Conservation (phyloP, 768 basidiomycete genomes). For the Boletus reticuloceps region DNA sequence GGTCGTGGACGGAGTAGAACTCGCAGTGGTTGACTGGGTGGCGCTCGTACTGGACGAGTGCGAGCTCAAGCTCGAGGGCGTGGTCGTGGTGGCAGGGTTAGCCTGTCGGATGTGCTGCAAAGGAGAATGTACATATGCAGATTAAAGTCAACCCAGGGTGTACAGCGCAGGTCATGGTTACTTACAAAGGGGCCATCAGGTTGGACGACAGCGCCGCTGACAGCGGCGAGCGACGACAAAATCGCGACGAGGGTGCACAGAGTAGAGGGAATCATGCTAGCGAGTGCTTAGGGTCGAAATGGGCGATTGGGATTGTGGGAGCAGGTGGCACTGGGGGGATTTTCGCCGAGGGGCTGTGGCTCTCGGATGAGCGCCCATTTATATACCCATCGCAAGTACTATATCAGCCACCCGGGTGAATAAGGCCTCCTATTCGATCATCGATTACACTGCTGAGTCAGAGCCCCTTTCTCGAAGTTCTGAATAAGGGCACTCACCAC, state of each 20-base stretch:
- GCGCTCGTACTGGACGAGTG: too few species aligned
- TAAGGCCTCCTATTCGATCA: not conserved
- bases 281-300: too few species aligned
- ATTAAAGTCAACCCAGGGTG: not conserved
- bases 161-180: not conserved
- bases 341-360: not conserved
- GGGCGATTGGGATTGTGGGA: not conserved
- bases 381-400: slow-evolving; percentile 13
- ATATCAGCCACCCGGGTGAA: slow-evolving; percentile 10
- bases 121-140: not conserved
- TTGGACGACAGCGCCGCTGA: slow-evolving; percentile 15
- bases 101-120: too few species aligned
- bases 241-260: not conserved
- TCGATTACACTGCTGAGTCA: not conserved
- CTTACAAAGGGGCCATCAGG: slow-evolving; percentile 18
- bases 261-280: slow-evolving; percentile 11
- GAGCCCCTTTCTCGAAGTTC: slow-evolving; percentile 2
- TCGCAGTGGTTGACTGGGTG: too few species aligned
- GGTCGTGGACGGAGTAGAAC: not conserved
- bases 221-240: slow-evolving; percentile 11
- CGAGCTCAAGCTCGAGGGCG: too few species aligned
- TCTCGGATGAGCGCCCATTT: not conserved
- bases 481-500: not conserved
- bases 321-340: not conserved
- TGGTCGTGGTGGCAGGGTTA: too few species aligned